Percentiles rank a stretch among this genome's conserved stretches.
Conservation (phyloP, 495 filamentous ascomycete genomes). For the Hypoxylon subgilvum region DNA sequence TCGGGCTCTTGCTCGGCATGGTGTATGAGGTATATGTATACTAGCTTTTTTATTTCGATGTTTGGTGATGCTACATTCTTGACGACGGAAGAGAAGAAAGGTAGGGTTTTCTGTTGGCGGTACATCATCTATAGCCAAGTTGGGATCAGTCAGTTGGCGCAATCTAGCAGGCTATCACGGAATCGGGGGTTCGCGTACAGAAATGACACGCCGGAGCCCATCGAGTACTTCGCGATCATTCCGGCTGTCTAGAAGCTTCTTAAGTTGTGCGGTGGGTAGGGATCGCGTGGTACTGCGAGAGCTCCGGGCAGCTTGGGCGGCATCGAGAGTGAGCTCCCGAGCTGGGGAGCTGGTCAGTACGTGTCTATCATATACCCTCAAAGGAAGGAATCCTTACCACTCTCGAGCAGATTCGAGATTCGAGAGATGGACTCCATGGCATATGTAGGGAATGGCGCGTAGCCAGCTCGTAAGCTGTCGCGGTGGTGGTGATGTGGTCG, state of each 20-base stretch:
- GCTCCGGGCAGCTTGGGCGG: constrained; percentile 76
- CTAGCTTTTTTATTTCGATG: constrained; percentile 93
- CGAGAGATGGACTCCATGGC: constrained; percentile 92
- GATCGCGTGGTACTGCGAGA: constrained; percentile 57
- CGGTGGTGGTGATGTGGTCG: constrained; percentile 6
- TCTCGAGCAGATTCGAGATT: constrained; percentile 92
- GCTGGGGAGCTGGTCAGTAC: constrained; percentile 58
- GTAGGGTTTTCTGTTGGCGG: constrained; percentile 76
- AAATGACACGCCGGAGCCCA: constrained; percentile 85
- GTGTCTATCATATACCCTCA: constrained; percentile 2
- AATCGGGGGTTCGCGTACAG: constrained; percentile 60
- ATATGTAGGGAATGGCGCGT: constrained; percentile 13
- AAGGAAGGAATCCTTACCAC: constrained; percentile 61
- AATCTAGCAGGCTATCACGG: background rate
- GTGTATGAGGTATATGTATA: constrained; percentile 95
- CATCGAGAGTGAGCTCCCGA: constrained; percentile 95
- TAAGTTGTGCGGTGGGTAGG: constrained; percentile 70
- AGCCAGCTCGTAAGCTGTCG: constrained; percentile 38
- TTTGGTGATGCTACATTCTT: constrained; percentile 94
- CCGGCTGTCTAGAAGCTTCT: constrained; percentile 92
- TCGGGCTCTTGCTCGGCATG: constrained; percentile 96
- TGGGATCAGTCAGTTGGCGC: constrained; percentile 31
- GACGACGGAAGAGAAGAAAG: constrained; percentile 91
- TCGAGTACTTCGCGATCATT: constrained; percentile 93
- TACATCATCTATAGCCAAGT: constrained; percentile 84